These are phyloP conservation scores for Sphagnum contortum DNA, from an alignment of 225 moss, liverwort and hornwort genomes.

Conservation along the genomic window DNA sequence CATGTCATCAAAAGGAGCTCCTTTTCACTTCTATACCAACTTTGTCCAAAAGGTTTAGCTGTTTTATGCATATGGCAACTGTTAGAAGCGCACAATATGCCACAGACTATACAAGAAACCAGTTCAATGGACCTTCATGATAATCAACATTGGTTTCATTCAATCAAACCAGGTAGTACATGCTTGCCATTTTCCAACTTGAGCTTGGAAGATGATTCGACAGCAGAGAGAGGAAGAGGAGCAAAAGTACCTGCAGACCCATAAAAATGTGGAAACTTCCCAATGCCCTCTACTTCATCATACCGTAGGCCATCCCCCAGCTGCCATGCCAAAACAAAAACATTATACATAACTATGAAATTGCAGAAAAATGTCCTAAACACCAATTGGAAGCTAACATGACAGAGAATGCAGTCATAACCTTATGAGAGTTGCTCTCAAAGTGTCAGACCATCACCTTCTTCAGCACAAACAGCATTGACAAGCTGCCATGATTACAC, in stretches of 20 bases:
- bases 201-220: conserved; percentile 26
- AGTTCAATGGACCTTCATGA: no score
- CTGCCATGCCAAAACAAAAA: conserved; percentile 8
- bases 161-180: conserved; percentile 11
- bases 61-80: no score
- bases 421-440: background rate
- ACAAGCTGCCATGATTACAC: background rate
- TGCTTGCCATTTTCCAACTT: conserved; percentile 29
- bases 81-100: no score
- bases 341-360: background rate
- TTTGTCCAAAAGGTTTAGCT: no score
- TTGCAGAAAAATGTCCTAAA: background rate
- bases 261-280: conserved; percentile 53
- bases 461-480: background rate
- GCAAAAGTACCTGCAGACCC: conserved; percentile 23
- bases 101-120: no score
- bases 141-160: no score
- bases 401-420: background rate
- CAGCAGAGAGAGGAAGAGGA: conserved; percentile 30
- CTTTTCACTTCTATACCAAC: no score
- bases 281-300: conserved; percentile 28
- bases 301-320: conserved; percentile 45
- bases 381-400: background rate
- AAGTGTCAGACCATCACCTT: no score
- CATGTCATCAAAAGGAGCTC: no score